Percentiles rank a stretch among this genome's conserved stretches.
Conservation (phyloP, 257 asterid species). For the Primulina huaijiensis region DNA sequence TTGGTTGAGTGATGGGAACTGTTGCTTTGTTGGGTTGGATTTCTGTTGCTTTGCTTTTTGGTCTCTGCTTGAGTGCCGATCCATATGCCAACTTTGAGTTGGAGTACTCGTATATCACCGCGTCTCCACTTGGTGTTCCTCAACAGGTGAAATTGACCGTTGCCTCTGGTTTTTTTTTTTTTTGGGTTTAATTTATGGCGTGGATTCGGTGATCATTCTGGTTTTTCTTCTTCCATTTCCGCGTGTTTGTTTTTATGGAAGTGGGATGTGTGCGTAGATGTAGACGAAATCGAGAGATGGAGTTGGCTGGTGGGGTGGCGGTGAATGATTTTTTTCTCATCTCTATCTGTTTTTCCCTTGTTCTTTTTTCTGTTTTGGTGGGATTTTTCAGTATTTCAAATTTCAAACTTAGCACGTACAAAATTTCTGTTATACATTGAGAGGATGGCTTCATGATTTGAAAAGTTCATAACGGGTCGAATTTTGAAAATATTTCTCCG, state of each 20-base stretch:
- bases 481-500: too few relatives aligned
- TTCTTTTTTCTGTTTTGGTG: neutral
- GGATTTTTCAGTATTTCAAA: neutral
- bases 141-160: neutral
- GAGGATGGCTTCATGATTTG: neutral
- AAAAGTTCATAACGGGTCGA: neutral
- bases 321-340: too few relatives aligned
- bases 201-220: neutral
- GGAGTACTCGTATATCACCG: conserved; percentile 1
- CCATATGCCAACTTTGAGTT: conserved; percentile 6
- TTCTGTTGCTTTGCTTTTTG: neutral
- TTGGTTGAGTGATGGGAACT: neutral
- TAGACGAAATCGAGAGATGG: neutral
- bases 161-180: too few relatives aligned
- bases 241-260: neutral
- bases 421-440: too few relatives aligned
- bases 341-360: neutral
- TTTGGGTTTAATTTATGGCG: neutral
- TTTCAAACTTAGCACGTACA: neutral
- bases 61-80: neutral
- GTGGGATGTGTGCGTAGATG: neutral
- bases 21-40: neutral
- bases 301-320: neutral
- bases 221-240: too few relatives aligned
- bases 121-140: conserved; percentile 1